Conservation (phyloP, 345 rosid species). For the Raphanus raphanistrum region DNA sequence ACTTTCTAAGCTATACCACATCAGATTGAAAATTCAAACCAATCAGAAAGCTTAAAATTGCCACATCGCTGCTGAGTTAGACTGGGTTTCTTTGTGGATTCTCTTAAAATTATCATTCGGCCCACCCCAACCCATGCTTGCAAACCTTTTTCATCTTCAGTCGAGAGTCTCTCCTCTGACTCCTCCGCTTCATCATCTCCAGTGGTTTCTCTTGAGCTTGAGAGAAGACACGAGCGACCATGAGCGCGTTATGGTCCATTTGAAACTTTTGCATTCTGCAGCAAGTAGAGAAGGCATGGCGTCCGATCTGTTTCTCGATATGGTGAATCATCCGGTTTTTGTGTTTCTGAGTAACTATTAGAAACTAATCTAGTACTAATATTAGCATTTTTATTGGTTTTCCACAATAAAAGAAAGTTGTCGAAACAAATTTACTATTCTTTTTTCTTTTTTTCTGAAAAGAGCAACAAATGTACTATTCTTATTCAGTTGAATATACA, state of each 20-base stretch:
- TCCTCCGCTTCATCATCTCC: not conserved
- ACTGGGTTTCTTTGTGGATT: no score
- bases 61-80: no score
- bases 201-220: constrained; percentile 61
- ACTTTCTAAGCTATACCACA: no score
- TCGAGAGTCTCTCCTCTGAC: not conserved
- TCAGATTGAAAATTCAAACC: no score
- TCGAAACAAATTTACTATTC: not conserved
- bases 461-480: not conserved
- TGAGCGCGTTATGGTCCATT: constrained; percentile 49
- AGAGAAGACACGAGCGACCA: constrained; percentile 69
- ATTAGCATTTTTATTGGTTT: no score
- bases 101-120: no score
- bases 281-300: not conserved
- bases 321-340: not conserved
- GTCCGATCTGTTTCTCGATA: not conserved
- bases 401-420: not conserved
- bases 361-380: no score
- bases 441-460: no score
- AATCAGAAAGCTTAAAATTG: no score
- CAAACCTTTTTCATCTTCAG: not conserved
- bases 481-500: no score
- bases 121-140: not conserved
- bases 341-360: not conserved
- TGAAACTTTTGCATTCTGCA: not conserved